These are phyloP conservation scores for Elaeagnus macrophylla DNA, from an alignment of 306 rosid genomes.

Conservation along the genomic window DNA sequence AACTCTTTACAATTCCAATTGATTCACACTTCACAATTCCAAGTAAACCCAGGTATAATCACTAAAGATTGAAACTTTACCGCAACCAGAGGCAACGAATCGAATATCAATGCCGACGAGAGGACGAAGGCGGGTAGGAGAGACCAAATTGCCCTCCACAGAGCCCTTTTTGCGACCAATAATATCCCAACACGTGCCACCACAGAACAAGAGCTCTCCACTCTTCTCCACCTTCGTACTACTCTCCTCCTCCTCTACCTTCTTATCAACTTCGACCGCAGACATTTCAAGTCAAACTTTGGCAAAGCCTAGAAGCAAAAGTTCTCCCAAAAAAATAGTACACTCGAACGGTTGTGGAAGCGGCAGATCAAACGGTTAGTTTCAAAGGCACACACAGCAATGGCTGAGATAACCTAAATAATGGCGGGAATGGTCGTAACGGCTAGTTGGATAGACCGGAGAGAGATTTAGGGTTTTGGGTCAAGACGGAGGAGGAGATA, in stretches of 20 bases:
- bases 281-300: constrained; percentile 72
- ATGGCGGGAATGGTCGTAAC: constrained; percentile 69
- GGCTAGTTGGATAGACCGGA: constrained; percentile 49
- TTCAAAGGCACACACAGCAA: constrained; percentile 38
- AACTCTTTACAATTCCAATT: background rate
- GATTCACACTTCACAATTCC: background rate
- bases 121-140: constrained; percentile 88
- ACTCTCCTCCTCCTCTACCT: constrained; percentile 39
- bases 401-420: constrained; percentile 20
- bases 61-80: constrained; percentile 26
- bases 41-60: background rate
- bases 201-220: constrained; percentile 92
- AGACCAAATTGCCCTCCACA: constrained; percentile 61
- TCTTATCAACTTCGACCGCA: constrained; percentile 48
- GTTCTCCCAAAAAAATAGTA: background rate
- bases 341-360: constrained; percentile 9
- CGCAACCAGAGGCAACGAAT: constrained; percentile 70
- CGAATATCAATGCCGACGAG: constrained; percentile 69
- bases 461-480: constrained; percentile 17
- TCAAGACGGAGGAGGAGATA: constrained; percentile 15
- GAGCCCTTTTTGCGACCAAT: constrained; percentile 73
- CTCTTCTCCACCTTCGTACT: constrained; percentile 25
- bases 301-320: constrained; percentile 32
- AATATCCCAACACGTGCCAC: constrained; percentile 80
- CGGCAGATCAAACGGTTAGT: constrained; percentile 67